Percentiles rank a stretch among this genome's conserved stretches.
These are phyloP conservation scores for Colletotrichum sp. DNA, from an alignment of 2,329 filamentous ascomycete genomes.

Conservation along the genomic window DNA sequence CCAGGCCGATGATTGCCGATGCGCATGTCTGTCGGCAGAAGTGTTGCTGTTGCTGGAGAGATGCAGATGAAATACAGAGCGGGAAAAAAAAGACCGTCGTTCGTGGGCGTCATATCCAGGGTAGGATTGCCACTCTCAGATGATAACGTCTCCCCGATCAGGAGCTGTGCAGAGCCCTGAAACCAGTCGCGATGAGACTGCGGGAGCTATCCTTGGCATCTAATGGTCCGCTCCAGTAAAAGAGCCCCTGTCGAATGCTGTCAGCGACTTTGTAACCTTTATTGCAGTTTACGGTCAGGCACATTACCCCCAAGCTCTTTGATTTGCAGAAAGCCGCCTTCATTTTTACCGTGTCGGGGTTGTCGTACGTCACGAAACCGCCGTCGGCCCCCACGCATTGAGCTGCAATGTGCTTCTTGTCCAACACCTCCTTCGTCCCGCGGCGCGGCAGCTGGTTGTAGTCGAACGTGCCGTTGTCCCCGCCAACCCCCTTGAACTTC, in stretches of 20 bases:
- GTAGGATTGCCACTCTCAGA: not conserved
- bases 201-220: conserved; percentile 66
- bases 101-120: not conserved
- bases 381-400: conserved; percentile 76
- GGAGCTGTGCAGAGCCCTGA: conserved; percentile 60
- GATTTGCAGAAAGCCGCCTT: conserved; percentile 78
- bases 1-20: conserved; percentile 13
- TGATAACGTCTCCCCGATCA: conserved; percentile 21
- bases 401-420: conserved; percentile 71
- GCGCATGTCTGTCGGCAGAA: not conserved
- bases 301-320: conserved; percentile 68
- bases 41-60: not conserved
- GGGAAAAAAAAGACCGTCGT: not conserved
- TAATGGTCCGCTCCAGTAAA: conserved; percentile 81
- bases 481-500: conserved; percentile 57
- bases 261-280: not conserved
- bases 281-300: not conserved
- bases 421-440: conserved; percentile 69
- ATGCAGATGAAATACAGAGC: not conserved
- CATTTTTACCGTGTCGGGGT: conserved; percentile 74
- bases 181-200: conserved; percentile 64
- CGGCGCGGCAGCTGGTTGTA: conserved; percentile 71
- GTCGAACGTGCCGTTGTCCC: conserved; percentile 75
- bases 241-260: conserved; percentile 64
- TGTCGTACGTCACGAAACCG: conserved; percentile 83